These are phyloP conservation scores for Fusarium sp. DNA, from an alignment of 2,329 filamentous ascomycete species.

Conservation along the genomic window DNA sequence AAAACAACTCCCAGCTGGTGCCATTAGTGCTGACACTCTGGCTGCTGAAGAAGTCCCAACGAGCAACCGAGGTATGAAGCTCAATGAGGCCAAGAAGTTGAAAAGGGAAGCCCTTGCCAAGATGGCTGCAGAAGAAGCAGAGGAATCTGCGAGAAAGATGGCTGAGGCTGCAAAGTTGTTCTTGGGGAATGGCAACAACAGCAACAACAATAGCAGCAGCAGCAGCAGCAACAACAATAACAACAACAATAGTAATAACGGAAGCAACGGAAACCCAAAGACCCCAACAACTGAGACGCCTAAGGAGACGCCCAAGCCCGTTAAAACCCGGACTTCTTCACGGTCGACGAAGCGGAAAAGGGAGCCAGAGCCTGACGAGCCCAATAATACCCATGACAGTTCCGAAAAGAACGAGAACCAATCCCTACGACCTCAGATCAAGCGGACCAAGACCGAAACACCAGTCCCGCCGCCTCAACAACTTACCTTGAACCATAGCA, in stretches of 20 bases:
- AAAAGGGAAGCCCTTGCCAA: conserved; percentile 74
- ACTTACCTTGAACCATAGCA: conserved; percentile 46
- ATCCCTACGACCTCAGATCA: conserved; percentile 55
- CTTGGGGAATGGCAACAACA: conserved; percentile 50
- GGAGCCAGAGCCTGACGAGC: conserved; percentile 50
- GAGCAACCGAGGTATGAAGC: conserved; percentile 79
- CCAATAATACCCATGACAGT: conserved; percentile 46
- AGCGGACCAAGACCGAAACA: conserved; percentile 68
- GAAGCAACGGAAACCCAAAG: conserved; percentile 41
- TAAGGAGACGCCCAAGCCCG: conserved; percentile 43
- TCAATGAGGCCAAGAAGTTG: conserved; percentile 81
- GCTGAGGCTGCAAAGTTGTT: conserved; percentile 59
- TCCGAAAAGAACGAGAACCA: conserved; percentile 42
- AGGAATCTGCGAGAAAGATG: conserved; percentile 66
- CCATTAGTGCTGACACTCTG: conserved; percentile 67
- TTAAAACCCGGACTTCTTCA: conserved; percentile 48
- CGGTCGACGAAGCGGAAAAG: conserved; percentile 60
- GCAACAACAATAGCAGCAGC: conserved; percentile 4
- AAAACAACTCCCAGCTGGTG: conserved; percentile 67
- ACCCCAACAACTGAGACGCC: conserved; percentile 42
- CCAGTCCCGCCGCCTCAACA: conserved; percentile 62
- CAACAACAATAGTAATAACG: conserved; percentile 22
- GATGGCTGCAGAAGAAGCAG: conserved; percentile 70
- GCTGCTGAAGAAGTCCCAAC: conserved; percentile 71
- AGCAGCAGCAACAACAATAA: conserved; percentile 4